A percentile compares a stretch with the other conserved stretches of the same genome.
phyloP scores from a whole-genome alignment of 2,329 filamentous ascomycete genomes.

The Septoria petroselini region DNA sequence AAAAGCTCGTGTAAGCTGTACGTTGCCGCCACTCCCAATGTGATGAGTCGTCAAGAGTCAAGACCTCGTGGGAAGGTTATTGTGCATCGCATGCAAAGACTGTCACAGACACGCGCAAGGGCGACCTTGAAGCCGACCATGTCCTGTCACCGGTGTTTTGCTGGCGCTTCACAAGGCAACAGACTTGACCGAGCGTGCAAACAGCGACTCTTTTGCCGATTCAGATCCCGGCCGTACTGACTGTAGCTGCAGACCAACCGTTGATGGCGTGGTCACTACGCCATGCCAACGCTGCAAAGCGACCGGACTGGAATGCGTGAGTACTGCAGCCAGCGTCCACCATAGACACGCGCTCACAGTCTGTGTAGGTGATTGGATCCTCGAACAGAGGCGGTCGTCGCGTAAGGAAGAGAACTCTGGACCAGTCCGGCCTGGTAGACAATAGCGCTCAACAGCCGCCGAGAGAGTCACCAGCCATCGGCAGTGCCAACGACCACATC shows the following conservation, averaged over 20 bases:
- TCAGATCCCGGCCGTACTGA: constrained; percentile 22
- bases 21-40: constrained; percentile 29
- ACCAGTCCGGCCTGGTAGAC: constrained; percentile 35
- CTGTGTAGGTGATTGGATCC: constrained; percentile 33
- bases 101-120: no score
- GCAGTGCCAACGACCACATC: constrained; percentile 28
- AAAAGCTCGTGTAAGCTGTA: constrained; percentile 54
- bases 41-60: no score
- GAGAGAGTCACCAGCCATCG: constrained; percentile 29
- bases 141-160: no score
- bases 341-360: not conserved
- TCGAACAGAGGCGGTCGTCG: constrained; percentile 59
- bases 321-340: not conserved
- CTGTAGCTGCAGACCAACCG: constrained; percentile 38
- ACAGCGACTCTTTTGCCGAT: no score
- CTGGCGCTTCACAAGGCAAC: no score
- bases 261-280: constrained; percentile 49
- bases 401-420: constrained; percentile 51
- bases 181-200: no score
- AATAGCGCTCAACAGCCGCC: constrained; percentile 17
- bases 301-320: constrained; percentile 56
- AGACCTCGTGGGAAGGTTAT: no score
- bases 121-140: no score
- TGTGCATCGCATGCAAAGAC: not conserved
- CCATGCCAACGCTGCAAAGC: constrained; percentile 59